Conservation (phyloP, 228 moss, liverwort and hornwort genomes). For the Sphagnum fallax region DNA sequence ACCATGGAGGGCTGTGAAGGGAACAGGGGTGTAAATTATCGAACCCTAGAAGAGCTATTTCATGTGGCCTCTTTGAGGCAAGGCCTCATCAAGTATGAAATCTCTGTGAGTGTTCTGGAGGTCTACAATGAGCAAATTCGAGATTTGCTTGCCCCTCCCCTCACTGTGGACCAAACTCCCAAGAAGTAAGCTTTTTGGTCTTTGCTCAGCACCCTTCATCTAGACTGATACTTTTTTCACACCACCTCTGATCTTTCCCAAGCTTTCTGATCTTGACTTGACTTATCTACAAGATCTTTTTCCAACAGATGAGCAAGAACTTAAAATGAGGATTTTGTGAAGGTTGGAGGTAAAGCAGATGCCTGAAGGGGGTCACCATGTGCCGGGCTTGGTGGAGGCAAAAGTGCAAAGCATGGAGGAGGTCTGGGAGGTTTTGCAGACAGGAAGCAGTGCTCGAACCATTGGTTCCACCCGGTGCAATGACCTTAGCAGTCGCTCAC, state of each 20-base stretch:
- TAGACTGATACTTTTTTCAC: too few relatives aligned
- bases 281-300: too few relatives aligned
- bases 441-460: conserved; percentile 86
- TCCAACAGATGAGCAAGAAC: too few relatives aligned
- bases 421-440: conserved; percentile 92
- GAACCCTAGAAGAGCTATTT: conserved; percentile 89
- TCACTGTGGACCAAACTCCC: conserved; percentile 46
- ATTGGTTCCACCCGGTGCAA: conserved; percentile 91
- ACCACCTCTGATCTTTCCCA: too few relatives aligned
- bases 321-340: neutral
- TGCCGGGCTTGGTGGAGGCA: conserved; percentile 89
- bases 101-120: conserved; percentile 93
- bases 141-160: conserved; percentile 62
- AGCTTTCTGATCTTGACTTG: too few relatives aligned
- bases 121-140: conserved; percentile 98
- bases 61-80: conserved; percentile 54
- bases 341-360: conserved; percentile 94
- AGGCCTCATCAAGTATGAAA: conserved; percentile 60
- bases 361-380: conserved; percentile 90
- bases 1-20: conserved; percentile 82
- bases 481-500: conserved; percentile 95
- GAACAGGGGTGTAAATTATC: conserved; percentile 88
- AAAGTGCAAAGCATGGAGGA: conserved; percentile 73
- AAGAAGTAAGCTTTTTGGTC: conserved; percentile 43
- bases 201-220: too few relatives aligned